phyloP scores from a whole-genome alignment of 2,329 filamentous ascomycete species.

The Aspergillus pseudotamarii region DNA sequence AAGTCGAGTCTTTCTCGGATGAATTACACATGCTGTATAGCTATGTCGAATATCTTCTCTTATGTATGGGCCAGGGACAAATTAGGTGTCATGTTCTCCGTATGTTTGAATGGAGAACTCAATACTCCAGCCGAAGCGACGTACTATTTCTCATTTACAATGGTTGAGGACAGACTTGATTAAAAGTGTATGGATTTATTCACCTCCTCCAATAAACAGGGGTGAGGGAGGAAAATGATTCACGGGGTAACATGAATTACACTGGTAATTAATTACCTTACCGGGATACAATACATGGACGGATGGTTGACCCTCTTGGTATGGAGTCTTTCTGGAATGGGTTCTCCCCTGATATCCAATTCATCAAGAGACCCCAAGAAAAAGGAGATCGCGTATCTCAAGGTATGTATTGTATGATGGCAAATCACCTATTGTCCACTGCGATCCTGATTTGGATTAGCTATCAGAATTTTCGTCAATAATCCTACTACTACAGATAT shows the following conservation, averaged over 20 bases:
- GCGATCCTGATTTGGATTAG: background rate
- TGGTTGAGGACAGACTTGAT: background rate
- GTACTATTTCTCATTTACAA: background rate
- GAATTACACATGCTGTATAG: background rate
- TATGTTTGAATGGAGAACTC: background rate
- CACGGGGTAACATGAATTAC: background rate
- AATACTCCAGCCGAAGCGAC: background rate
- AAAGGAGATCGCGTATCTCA: background rate
- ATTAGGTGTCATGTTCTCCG: background rate
- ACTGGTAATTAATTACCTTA: conserved; percentile 3
- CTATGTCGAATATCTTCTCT: too few relatives aligned
- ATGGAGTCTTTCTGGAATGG: conserved; percentile 1
- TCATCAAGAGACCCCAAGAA: background rate
- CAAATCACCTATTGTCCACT: background rate
- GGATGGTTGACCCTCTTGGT: background rate
- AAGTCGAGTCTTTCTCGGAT: background rate
- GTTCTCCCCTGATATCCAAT: background rate
- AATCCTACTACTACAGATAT: background rate
- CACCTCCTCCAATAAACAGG: background rate
- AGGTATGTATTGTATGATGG: background rate
- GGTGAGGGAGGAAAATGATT: background rate
- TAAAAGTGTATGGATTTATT: background rate
- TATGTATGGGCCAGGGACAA: background rate
- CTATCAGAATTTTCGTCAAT: background rate
- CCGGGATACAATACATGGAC: background rate